Conservation (phyloP, 208 protist species). For the Crithidia bombi region DNA sequence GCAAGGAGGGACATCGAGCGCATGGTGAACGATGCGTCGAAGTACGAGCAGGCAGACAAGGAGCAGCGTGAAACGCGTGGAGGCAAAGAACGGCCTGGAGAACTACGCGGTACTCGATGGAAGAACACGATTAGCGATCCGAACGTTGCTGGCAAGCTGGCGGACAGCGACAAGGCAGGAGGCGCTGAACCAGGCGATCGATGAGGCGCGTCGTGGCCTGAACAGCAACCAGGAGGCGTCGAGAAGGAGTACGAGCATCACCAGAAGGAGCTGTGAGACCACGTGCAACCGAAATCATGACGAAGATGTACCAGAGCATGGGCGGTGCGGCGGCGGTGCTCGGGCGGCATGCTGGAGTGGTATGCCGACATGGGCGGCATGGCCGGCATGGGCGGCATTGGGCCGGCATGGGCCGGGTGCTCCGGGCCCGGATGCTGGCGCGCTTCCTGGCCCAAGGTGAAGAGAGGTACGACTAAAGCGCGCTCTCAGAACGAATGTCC, state of each 20-base stretch:
- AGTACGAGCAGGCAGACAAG: slow-evolving; percentile 93
- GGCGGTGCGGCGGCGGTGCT: slow-evolving; percentile 35
- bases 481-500: too few relatives aligned
- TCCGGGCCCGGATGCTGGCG: not conserved
- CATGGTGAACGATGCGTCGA: slow-evolving; percentile 96
- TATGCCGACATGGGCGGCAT: slow-evolving; percentile 25
- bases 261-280: slow-evolving; percentile 91
- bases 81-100: slow-evolving; percentile 94
- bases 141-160: slow-evolving; percentile 47
- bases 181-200: slow-evolving; percentile 44
- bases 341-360: slow-evolving; percentile 4
- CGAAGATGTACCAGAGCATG: slow-evolving; percentile 92
- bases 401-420: too few relatives aligned
- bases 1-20: slow-evolving; percentile 94
- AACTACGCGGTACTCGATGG: slow-evolving; percentile 85
- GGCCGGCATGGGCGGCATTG: slow-evolving; percentile 25
- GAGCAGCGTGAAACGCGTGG: slow-evolving; percentile 81
- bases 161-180: slow-evolving; percentile 55
- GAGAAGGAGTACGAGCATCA: slow-evolving; percentile 95
- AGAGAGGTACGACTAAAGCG: slow-evolving; percentile 63
- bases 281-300: slow-evolving; percentile 94
- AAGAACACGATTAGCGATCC: slow-evolving; percentile 61
- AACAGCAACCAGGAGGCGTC: slow-evolving; percentile 60
- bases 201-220: slow-evolving; percentile 54
- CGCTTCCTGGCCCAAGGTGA: slow-evolving; percentile 41